Evolutionary conservation across 2,329 filamentous ascomycete genomes (phyloP).

Genomic region (Didymella pomorum): DNA sequence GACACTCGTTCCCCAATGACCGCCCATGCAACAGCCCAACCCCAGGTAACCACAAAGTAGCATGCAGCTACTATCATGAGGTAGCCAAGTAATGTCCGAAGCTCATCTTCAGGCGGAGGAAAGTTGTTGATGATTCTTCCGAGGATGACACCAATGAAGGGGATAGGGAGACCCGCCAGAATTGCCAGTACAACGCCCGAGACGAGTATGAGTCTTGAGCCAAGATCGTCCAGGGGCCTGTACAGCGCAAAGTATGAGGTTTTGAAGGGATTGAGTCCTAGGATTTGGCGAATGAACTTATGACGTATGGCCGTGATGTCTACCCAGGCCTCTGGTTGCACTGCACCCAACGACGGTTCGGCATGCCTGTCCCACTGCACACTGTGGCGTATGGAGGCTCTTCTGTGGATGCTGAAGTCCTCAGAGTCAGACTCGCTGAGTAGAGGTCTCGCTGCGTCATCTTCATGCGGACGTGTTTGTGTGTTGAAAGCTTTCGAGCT

Average conservation of each 20-base stretch:
- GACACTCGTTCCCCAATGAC: constrained; percentile 60
- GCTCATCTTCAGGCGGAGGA: constrained; percentile 56
- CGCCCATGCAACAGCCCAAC: constrained; percentile 60
- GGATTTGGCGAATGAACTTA: constrained; percentile 49
- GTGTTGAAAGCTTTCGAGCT: constrained; percentile 16
- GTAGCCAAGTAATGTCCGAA: constrained; percentile 52
- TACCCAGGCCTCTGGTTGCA: constrained; percentile 45
- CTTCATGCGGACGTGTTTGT: constrained; percentile 23
- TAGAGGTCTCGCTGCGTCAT: constrained; percentile 29
- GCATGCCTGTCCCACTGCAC: constrained; percentile 45
- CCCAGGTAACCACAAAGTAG: constrained; percentile 60
- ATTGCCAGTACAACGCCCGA: constrained; percentile 55
- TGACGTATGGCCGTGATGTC: constrained; percentile 42
- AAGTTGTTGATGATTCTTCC: constrained; percentile 61
- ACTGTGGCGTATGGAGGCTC: constrained; percentile 29
- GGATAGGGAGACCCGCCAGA: constrained; percentile 36
- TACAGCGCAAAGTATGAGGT: constrained; percentile 61
- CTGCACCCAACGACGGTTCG: constrained; percentile 47
- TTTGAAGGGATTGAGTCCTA: constrained; percentile 56
- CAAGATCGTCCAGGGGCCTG: constrained; percentile 53
- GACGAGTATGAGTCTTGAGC: constrained; percentile 49
- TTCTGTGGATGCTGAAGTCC: constrained; percentile 25
- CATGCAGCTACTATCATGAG: constrained; percentile 56
- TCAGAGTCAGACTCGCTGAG: constrained; percentile 32
- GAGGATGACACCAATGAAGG: constrained; percentile 67